Evolutionary conservation across 1,139 yeast species (phyloP).

Genomic region (Sugiyamaella japonica): DNA sequence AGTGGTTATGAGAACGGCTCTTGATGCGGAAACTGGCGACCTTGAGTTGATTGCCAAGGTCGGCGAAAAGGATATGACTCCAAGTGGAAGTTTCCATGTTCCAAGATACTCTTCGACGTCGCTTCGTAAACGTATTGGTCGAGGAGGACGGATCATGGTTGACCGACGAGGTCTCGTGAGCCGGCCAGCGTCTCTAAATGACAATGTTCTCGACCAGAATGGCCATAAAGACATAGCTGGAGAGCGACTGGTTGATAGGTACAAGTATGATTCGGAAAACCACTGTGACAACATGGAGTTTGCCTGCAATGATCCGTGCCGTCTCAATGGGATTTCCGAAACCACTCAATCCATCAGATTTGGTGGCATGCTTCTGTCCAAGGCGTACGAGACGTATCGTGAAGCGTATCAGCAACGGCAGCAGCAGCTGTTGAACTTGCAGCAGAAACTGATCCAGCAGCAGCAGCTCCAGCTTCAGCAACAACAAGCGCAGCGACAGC

Average conservation of each 20-base stretch:
- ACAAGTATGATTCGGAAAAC: constrained; percentile 72
- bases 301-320: constrained; percentile 62
- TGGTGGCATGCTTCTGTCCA: constrained; percentile 86
- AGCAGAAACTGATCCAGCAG: constrained; percentile 39
- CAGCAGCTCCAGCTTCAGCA: constrained; percentile 35
- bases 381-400: constrained; percentile 71
- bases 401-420: constrained; percentile 51
- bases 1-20: constrained; percentile 28
- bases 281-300: constrained; percentile 53
- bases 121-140: constrained; percentile 72
- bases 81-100: constrained; percentile 29
- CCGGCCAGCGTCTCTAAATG: constrained; percentile 19
- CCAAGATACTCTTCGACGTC: constrained; percentile 45
- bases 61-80: constrained; percentile 33
- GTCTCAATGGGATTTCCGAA: constrained; percentile 76
- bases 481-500: constrained; percentile 32
- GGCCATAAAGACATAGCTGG: constrained; percentile 35
- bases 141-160: constrained; percentile 67
- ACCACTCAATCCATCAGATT: constrained; percentile 88
- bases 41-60: constrained; percentile 28
- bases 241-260: constrained; percentile 64
- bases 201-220: constrained; percentile 33
- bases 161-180: constrained; percentile 60
- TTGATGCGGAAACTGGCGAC: constrained; percentile 23
- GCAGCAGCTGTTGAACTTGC: constrained; percentile 43